Conservation (phyloP, 108 stramenopile genomes). For the Nitzschia putrida region DNA sequence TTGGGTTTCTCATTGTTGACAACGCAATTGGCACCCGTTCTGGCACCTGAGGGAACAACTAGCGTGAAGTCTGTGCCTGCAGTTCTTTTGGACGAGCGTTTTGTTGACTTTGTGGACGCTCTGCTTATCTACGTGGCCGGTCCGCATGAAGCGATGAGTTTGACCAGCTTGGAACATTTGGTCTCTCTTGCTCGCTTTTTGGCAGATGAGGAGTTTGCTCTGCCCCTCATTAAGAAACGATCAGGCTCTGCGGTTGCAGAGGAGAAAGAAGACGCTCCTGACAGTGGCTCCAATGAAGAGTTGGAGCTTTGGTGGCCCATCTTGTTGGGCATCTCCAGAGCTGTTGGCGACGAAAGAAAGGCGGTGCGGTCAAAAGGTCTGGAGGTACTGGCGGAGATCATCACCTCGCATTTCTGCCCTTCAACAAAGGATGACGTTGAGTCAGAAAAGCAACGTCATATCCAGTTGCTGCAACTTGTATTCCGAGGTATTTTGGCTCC, state of each 20-base stretch:
- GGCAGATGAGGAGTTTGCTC: slow-evolving; percentile 47
- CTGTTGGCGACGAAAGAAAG: slow-evolving; percentile 81
- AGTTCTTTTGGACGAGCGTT: slow-evolving; percentile 73
- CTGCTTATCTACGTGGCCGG: slow-evolving; percentile 87
- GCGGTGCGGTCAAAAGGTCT: slow-evolving; percentile 66
- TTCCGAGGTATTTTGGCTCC: slow-evolving; percentile 82
- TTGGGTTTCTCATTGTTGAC: slow-evolving; percentile 70
- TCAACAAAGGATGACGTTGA: slow-evolving; percentile 23
- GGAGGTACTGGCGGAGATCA: slow-evolving; percentile 58
- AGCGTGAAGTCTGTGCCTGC: slow-evolving; percentile 13
- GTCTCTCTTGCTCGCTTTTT: slow-evolving; percentile 56
- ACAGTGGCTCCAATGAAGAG: slow-evolving; percentile 33
- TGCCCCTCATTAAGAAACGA: slow-evolving; percentile 34
- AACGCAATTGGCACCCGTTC: slow-evolving; percentile 44
- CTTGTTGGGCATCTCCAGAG: slow-evolving; percentile 83
- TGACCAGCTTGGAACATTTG: slow-evolving; percentile 73
- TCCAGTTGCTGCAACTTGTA: slow-evolving; percentile 80
- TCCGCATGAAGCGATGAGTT: slow-evolving; percentile 72
- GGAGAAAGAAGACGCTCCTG: slow-evolving; percentile 5
- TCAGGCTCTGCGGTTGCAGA: not conserved
- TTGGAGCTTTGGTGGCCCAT: slow-evolving; percentile 97
- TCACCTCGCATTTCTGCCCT: slow-evolving; percentile 72
- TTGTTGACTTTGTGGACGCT: slow-evolving; percentile 91
- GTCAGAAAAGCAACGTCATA: slow-evolving; percentile 37
- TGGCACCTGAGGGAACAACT: slow-evolving; percentile 6